These are phyloP conservation scores for Clohesyomyces aquaticus DNA, from an alignment of 495 filamentous ascomycete species.

Conservation along the genomic window DNA sequence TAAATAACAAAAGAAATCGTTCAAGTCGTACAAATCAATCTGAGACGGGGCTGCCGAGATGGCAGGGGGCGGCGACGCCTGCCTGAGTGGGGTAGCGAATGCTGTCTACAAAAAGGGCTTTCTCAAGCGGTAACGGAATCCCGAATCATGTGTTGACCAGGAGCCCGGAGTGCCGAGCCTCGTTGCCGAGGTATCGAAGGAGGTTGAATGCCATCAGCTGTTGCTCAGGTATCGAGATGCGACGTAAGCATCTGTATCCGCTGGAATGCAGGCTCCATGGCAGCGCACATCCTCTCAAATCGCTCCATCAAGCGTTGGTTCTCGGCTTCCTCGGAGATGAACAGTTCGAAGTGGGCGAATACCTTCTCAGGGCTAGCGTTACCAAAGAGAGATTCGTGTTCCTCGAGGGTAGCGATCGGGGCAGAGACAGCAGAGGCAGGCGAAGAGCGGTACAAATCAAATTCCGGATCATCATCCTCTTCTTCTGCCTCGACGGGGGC, in stretches of 20 bases:
- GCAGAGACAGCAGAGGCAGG: constrained; percentile 41
- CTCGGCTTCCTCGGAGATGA: constrained; percentile 57
- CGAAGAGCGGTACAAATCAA: constrained; percentile 62
- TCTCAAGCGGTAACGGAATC: neutral
- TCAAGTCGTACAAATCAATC: neutral
- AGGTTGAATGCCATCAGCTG: neutral
- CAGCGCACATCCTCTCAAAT: constrained; percentile 37
- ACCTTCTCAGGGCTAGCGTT: constrained; percentile 62
- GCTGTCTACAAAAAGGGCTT: neutral
- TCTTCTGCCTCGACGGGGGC: constrained; percentile 52
- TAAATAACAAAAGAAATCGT: neutral
- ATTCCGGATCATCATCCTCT: constrained; percentile 65
- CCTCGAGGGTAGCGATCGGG: constrained; percentile 32
- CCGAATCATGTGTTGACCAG: neutral
- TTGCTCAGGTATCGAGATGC: constrained; percentile 27
- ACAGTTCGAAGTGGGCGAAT: constrained; percentile 60
- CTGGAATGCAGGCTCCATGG: constrained; percentile 29
- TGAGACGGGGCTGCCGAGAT: neutral
- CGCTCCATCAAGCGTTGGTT: constrained; percentile 32
- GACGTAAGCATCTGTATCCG: constrained; percentile 33
- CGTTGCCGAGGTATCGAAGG: neutral
- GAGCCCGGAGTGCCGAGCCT: constrained; percentile 25
- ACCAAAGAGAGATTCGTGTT: constrained; percentile 55
- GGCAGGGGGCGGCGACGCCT: neutral
- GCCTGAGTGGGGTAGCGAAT: constrained; percentile 8